Conservation (phyloP, 169 alveolate genomes). For the Plasmodium adleri region DNA sequence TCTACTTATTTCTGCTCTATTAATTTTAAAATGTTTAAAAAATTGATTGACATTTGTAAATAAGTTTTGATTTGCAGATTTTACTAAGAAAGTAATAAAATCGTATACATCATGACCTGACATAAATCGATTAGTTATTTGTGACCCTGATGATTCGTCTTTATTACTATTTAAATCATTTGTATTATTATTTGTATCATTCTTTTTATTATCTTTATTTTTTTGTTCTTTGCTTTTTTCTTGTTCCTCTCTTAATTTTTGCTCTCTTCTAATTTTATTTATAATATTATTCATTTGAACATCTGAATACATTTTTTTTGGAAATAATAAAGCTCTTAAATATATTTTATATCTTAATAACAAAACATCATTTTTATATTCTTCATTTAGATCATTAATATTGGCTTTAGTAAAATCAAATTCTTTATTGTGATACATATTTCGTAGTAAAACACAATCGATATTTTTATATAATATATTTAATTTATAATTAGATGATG, state of each 20-base stretch:
- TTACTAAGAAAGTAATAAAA: constrained; percentile 69
- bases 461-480: constrained; percentile 64
- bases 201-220: neutral
- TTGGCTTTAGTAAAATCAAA: constrained; percentile 71
- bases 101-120: constrained; percentile 76
- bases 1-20: constrained; percentile 76
- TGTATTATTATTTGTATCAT: neutral
- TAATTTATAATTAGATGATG: constrained; percentile 58
- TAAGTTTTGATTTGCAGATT: constrained; percentile 72
- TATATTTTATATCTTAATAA: constrained; percentile 63
- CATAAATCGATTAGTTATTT: constrained; percentile 50
- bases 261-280: constrained; percentile 31
- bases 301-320: constrained; percentile 68
- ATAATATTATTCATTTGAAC: constrained; percentile 52
- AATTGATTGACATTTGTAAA: constrained; percentile 75
- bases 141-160: neutral
- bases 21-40: constrained; percentile 75
- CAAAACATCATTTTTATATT: constrained; percentile 64
- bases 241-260: neutral
- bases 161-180: neutral
- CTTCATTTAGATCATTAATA: constrained; percentile 61
- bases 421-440: constrained; percentile 71
- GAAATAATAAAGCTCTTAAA: constrained; percentile 46
- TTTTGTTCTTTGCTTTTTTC: constrained; percentile 3
- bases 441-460: constrained; percentile 66